Evolutionary conservation across 2,329 filamentous ascomycete species (phyloP), one percentile per base, ranked within the genome.

Genomic region (Alternaria angustiovoidea): DNA sequence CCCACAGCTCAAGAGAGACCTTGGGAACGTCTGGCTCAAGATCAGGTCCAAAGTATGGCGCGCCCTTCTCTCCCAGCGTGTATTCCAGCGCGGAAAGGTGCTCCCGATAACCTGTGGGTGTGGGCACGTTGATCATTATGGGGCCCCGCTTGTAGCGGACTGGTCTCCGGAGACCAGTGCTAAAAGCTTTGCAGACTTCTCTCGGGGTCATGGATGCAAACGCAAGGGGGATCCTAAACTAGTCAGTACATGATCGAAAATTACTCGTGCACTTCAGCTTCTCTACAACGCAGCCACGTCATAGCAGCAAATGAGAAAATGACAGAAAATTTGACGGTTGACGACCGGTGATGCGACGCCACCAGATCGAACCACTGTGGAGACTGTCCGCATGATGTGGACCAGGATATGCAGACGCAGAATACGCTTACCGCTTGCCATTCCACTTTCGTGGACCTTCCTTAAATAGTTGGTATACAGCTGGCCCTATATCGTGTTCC

Each of bases 401-500:
- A 65, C 62, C 67, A 61, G 46, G 59, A 65, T 41, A 61, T 64
- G 63, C 63, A 66, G 49, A 65, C 49, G 59, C 57, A 70, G 57
- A 48, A 60, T 61, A 57, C 61, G 76, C 84, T 78, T 81, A 90
- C 88, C 87, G 84, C 75, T 89, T 87, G 47, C 88, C 88, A 71
- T 90, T 89, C 94, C 94, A 98, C 78, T 92, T 93, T 66, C 86
- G 84, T 5, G 91, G 86, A 2, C 94, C 94, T 76, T 98, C 94
- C 79, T 97, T 98, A 85, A 98, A 94, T 57, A 98, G 89, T 76
- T 98, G 94, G 57, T 97, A 83, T 47, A 98, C 88, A 2, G 94
- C 92, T 1, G 95, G 93, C 4, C 95, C 95, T 43, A 97, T 90
- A 71, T 99, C 95, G 74, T 98, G 94, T 79, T 98, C 95, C 5